Percentiles rank a stretch among this genome's conserved stretches.
phyloP scores from a whole-genome alignment of 2,329 filamentous ascomycete species.

The Phyllosticta citrichinensis region DNA sequence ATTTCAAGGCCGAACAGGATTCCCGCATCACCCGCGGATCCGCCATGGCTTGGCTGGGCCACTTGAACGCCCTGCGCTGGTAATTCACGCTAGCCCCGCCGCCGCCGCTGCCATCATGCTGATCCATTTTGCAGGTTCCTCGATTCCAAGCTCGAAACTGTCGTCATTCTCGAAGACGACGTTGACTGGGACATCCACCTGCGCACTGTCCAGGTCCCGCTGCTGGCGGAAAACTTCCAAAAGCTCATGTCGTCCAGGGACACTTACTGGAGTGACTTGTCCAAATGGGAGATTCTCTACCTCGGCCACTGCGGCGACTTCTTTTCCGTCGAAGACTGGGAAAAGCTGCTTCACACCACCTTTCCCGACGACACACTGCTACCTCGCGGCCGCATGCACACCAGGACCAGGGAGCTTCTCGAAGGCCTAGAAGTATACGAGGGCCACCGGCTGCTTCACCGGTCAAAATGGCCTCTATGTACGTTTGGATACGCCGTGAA shows the following conservation, averaged over 20 bases:
- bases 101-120: neutral
- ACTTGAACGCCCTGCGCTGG: constrained; percentile 28
- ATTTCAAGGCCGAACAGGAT: constrained; percentile 17
- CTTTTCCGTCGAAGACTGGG: constrained; percentile 15
- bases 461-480: constrained; percentile 27
- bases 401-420: constrained; percentile 21
- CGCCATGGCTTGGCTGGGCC: constrained; percentile 32
- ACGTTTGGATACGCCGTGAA: constrained; percentile 33
- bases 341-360: constrained; percentile 14
- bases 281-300: constrained; percentile 29
- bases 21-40: constrained; percentile 26
- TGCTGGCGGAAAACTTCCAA: constrained; percentile 21
- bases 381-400: constrained; percentile 17
- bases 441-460: constrained; percentile 24
- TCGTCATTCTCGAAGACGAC: constrained; percentile 31
- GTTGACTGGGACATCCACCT: constrained; percentile 31
- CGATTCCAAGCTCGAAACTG: constrained; percentile 20
- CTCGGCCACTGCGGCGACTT: constrained; percentile 33
- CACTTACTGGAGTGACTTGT: constrained; percentile 24
- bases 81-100: constrained; percentile 10
- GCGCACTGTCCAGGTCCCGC: constrained; percentile 24
- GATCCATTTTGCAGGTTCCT: constrained; percentile 23
- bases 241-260: constrained; percentile 17
- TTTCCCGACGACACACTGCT: constrained; percentile 24
- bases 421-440: constrained; percentile 17